Evolutionary conservation across 2,329 filamentous ascomycete species (phyloP), one percentile per base, ranked within the genome.

Genomic region (Aspergillus ruber): DNA sequence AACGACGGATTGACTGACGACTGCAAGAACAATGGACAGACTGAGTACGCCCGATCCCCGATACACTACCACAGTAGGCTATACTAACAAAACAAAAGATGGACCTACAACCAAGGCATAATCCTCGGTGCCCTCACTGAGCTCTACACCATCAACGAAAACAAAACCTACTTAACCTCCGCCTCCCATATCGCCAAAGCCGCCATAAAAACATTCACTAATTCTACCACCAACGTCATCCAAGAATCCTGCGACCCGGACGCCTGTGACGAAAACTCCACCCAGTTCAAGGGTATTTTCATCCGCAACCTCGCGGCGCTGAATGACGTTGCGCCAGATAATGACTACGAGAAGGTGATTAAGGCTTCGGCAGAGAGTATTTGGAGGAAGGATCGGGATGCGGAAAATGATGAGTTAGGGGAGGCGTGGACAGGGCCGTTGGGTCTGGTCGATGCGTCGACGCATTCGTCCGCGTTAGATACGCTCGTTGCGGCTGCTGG

Each of bases 221-320:
- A 76, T 50, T 48, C 63, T 0, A 63, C 74, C 45, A 4, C 33
- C n/a, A 73, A 74, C 9, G 69, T 83, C 21, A 65, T 84, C 1
- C 73, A 72, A 49, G 80, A 83, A 49, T 53, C 62, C 18, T 82
- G 80, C 53, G 80, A 83, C 55, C 72, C 75, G 1, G 43, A 50
- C 32, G 60, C 69, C 49, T 79, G 74, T 46, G 72, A 69, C 9
- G 77, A 54, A 3, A 55, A 83, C 50, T 77, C 73, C 1, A 74
- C 79, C 29, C 81, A 86, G 58, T 89, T 88, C 75, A 88, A 89
- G 65, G 85, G 85, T 3, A 73, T 88, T 32, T 86, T 88, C 53
- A 74, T 80, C 13, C 76, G 83, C 17, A 86, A 86, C 58, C 67
- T 89, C 17, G 73, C 75, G 29, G 76, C 78, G 46, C 65, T 89